Evolutionary conservation across 805 yeast species (phyloP), one percentile per base, ranked within the genome.

Genomic region (Maudiozyma serrabonitensis): DNA sequence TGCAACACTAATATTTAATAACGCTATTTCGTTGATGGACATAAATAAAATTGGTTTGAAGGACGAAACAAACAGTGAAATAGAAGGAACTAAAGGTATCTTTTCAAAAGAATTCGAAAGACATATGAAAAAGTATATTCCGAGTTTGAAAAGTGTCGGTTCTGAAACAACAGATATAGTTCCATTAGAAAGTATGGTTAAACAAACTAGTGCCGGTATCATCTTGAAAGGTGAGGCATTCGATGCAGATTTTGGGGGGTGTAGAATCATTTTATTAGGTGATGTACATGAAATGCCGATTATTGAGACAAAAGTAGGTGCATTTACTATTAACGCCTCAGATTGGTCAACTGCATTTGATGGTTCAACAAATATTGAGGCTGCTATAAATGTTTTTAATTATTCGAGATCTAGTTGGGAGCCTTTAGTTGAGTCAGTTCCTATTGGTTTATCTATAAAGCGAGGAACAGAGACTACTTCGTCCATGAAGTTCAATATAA

Each of bases 351-450:
- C 90, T 1, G 90, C 86, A 52, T 65, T 90, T 48, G 82, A 81
- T 56, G 85, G 87, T 1, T 81, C 80, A 50, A 73, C 84, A 0
- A 76, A 78, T 25, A 65, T 89, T 35, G 85, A 80, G 52, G 74
- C 88, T 0, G 77, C 71, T 52, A 76, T 85, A 9, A 89, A 87
- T 64, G 79, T 87, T 19, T 90, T 85, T 72, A 89, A 89, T 63
- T 90, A 90, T 63, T 79, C 96, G 0, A 80, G 85, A 53, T 89
- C 96, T 3, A 78, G 88, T 0, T 90, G 99, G 98, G 98, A 93
- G 59, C 97, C 99, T 0, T 70, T 93, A 43, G 64, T 93, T 46
- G 99, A 93, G 60, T 83, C 91, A 0, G 85, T 95, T 86, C 82
- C 87, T 6, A 71, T 91, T 46, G 81, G 87, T 0, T 67, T 87